Conservation (phyloP, 176 grass and related monocot species). For the Aegilops speltoides region DNA sequence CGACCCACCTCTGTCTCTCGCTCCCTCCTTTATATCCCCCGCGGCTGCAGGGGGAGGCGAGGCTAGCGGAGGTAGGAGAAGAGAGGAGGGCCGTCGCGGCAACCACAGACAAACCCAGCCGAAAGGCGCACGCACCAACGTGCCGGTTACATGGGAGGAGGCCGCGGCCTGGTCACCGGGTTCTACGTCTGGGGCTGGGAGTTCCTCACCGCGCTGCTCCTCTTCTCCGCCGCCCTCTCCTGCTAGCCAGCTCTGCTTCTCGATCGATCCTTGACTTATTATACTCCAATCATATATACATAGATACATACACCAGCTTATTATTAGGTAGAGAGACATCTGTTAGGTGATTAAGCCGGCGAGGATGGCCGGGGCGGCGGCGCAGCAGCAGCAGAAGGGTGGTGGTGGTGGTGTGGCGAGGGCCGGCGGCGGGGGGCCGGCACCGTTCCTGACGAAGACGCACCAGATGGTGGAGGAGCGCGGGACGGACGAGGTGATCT, state of each 20-base stretch:
- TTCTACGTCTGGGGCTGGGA: slow-evolving; percentile 98
- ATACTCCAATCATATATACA: no score
- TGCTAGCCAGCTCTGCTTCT: not conserved
- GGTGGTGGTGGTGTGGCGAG: not conserved
- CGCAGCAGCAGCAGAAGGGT: not conserved
- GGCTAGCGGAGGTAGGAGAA: not conserved
- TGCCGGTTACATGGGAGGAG: slow-evolving; percentile 53
- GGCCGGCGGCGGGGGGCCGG: slow-evolving; percentile 37
- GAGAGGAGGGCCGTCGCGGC: not conserved
- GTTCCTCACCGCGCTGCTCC: slow-evolving; percentile 86
- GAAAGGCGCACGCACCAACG: not conserved
- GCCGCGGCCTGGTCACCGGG: slow-evolving; percentile 54
- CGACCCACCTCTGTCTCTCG: not conserved
- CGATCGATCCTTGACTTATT: no score
- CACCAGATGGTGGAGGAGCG: slow-evolving; percentile 80
- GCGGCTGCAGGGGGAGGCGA: not conserved
- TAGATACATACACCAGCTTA: no score
- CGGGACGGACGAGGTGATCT: slow-evolving; percentile 76
- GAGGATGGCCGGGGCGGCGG: not conserved
- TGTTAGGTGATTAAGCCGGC: not conserved
- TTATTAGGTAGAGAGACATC: not conserved
- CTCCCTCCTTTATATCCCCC: slow-evolving; percentile 14
- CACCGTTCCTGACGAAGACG: slow-evolving; percentile 91
- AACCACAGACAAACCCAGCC: not conserved
- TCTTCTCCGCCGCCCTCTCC: slow-evolving; percentile 61